Conservation (phyloP, 495 filamentous ascomycete species). For the Penicillium longicatenatum region DNA sequence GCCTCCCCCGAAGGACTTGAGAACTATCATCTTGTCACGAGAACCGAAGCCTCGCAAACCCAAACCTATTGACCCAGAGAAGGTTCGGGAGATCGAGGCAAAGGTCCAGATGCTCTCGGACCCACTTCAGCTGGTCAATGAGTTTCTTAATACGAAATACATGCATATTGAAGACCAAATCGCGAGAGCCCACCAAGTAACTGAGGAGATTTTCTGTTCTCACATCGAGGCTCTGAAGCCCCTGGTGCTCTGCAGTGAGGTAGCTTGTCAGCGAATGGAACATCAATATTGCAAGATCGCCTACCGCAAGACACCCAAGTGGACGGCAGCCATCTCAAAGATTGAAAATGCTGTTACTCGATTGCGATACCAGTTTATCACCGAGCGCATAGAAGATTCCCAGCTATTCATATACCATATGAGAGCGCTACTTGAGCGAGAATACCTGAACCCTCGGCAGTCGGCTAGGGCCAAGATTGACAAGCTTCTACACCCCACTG, state of each 20-base stretch:
- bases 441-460: conserved; percentile 22
- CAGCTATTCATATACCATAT: not conserved
- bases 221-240: not conserved
- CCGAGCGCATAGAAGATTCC: not conserved
- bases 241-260: conserved; percentile 3
- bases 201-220: not conserved
- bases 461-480: conserved; percentile 24
- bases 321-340: not conserved
- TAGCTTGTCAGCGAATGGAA: conserved; percentile 5
- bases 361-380: not conserved
- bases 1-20: conserved; percentile 4
- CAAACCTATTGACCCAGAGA: conserved; percentile 7
- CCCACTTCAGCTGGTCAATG: not conserved
- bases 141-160: conserved; percentile 13
- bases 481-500: not conserved
- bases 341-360: not conserved
- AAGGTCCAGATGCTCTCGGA: not conserved
- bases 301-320: conserved; percentile 7
- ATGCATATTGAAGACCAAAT: not conserved
- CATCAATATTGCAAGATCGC: conserved; percentile 22
- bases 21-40: conserved; percentile 15
- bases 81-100: conserved; percentile 6
- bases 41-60: conserved; percentile 1
- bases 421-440: conserved; percentile 2
- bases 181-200: not conserved